A percentile compares a stretch with the other conserved stretches of the same genome.
Conservation (phyloP, 2,329 filamentous ascomycete species). For the Pestalotiopsis fici region DNA sequence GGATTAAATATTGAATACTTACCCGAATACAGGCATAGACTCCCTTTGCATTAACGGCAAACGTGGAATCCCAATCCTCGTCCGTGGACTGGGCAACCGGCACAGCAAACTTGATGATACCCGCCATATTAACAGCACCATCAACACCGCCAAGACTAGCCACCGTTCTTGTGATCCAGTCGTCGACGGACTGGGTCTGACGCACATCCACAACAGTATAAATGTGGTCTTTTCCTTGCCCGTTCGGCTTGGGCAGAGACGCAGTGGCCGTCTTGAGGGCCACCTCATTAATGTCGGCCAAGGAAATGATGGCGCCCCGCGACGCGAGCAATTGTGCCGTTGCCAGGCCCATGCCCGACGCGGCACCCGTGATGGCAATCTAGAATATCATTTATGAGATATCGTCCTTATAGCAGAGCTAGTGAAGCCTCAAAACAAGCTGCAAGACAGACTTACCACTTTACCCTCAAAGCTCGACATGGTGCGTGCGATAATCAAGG, state of each 20-base stretch:
- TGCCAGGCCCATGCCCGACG: conserved; percentile 49
- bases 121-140: conserved; percentile 39
- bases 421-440: too few relatives aligned
- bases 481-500: neutral
- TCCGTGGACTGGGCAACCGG: conserved; percentile 21
- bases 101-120: conserved; percentile 28
- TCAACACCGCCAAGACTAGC: neutral
- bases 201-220: conserved; percentile 29
- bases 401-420: neutral
- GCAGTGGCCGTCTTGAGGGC: conserved; percentile 29
- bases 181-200: conserved; percentile 28
- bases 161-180: conserved; percentile 28
- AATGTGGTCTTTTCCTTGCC: neutral
- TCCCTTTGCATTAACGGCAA: conserved; percentile 24
- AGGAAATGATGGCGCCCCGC: conserved; percentile 44
- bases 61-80: conserved; percentile 26
- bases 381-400: neutral
- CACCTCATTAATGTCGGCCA: conserved; percentile 45
- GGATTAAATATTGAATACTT: conserved; percentile 5
- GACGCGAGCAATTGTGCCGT: conserved; percentile 44
- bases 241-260: conserved; percentile 3
- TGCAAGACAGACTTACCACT: neutral
- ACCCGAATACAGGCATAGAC: neutral
- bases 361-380: conserved; percentile 49
- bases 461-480: conserved; percentile 8